Percentiles rank a stretch among this genome's conserved stretches.
phyloP scores from a whole-genome alignment of 108 stramenopile genomes.

The Chaetoceros tenuissimus region DNA sequence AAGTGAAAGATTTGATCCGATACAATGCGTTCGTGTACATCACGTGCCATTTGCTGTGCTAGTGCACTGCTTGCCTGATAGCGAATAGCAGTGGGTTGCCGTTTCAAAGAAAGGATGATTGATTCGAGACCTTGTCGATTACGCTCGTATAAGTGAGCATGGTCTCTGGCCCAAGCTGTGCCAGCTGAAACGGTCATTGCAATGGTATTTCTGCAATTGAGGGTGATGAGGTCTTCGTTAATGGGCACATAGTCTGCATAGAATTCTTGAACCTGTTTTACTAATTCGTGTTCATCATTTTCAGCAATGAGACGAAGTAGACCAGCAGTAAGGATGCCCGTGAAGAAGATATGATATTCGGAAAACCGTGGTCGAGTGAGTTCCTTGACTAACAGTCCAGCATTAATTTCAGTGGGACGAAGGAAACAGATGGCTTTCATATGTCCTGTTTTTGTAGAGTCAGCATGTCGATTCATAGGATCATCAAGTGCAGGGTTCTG shows the following conservation, averaged over 20 bases:
- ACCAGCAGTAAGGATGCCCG: constrained; percentile 69
- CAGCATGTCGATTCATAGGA: constrained; percentile 3
- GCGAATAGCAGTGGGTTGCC: constrained; percentile 82
- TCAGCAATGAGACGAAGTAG: constrained; percentile 83
- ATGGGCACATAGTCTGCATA: constrained; percentile 96
- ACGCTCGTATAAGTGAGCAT: constrained; percentile 69
- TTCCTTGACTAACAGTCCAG: constrained; percentile 73
- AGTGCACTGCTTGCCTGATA: constrained; percentile 75
- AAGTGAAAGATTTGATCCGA: constrained; percentile 95
- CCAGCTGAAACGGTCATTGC: constrained; percentile 65
- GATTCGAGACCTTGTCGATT: constrained; percentile 81
- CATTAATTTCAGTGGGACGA: constrained; percentile 85
- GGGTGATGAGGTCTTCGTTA: constrained; percentile 87
- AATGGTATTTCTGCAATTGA: constrained; percentile 79
- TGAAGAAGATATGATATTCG: constrained; percentile 97
- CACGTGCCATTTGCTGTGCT: constrained; percentile 74
- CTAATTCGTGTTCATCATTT: constrained; percentile 78
- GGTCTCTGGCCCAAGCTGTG: constrained; percentile 49
- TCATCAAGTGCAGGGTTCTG: constrained; percentile 12
- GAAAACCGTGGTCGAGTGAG: constrained; percentile 75
- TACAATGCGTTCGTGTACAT: constrained; percentile 63
- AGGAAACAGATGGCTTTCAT: constrained; percentile 90
- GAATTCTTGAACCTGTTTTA: constrained; percentile 94
- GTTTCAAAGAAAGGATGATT: constrained; percentile 84
- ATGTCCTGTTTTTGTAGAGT: constrained; percentile 41